These are phyloP conservation scores for Craspedostauros australis DNA, from an alignment of 108 stramenopile species.

Conservation along the genomic window DNA sequence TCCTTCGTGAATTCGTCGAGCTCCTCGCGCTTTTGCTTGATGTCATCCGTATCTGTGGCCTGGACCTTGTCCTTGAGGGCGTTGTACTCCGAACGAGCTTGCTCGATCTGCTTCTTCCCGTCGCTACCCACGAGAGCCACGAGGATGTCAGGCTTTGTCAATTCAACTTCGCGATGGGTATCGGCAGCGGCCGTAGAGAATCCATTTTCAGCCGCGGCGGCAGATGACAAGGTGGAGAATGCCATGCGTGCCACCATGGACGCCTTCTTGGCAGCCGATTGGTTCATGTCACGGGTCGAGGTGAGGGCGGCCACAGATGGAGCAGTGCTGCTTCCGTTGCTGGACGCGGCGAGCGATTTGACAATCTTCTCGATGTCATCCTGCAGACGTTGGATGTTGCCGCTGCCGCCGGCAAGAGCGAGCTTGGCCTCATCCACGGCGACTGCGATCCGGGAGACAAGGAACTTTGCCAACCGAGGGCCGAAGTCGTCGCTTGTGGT, in stretches of 20 bases:
- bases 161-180: not conserved
- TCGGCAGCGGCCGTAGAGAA: too few species aligned
- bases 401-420: not conserved
- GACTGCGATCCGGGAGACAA: constrained; percentile 14
- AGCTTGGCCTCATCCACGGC: constrained; percentile 3
- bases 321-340: too few species aligned
- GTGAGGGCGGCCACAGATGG: not conserved
- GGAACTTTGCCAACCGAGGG: constrained; percentile 14
- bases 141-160: constrained; percentile 9
- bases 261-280: not conserved
- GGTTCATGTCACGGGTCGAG: not conserved
- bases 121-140: constrained; percentile 13
- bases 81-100: constrained; percentile 5
- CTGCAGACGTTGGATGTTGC: too few species aligned
- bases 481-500: constrained; percentile 10
- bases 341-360: too few species aligned
- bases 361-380: too few species aligned
- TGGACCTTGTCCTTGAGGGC: constrained; percentile 9
- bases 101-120: constrained; percentile 9
- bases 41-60: constrained; percentile 1
- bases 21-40: not conserved
- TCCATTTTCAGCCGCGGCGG: too few species aligned
- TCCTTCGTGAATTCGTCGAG: constrained; percentile 8
- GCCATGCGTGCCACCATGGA: too few species aligned
- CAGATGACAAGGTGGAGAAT: too few species aligned